These are phyloP conservation scores for Trichoderma koningii DNA, from an alignment of 2,329 filamentous ascomycete genomes.

Conservation along the genomic window DNA sequence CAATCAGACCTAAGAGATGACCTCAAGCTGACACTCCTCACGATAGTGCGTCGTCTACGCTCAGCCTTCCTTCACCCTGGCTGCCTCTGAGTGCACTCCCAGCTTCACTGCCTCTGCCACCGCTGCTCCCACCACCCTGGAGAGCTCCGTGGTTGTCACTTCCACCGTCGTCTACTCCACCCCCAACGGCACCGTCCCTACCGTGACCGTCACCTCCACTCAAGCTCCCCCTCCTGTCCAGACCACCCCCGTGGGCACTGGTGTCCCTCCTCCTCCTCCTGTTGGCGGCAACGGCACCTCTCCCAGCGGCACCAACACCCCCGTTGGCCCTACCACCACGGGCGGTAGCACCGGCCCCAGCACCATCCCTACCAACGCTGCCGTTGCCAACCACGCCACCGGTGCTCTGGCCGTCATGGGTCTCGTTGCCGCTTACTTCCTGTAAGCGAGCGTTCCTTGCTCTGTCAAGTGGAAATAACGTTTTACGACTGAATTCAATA, in stretches of 20 bases:
- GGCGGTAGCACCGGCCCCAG: slow-evolving; percentile 26
- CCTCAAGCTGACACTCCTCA: slow-evolving; percentile 13
- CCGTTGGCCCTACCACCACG: slow-evolving; percentile 19
- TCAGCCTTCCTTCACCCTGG: slow-evolving; percentile 42
- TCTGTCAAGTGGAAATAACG: slow-evolving; percentile 12
- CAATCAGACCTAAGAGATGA: background rate
- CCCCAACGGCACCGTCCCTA: background rate
- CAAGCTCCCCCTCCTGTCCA: background rate
- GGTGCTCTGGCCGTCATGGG: slow-evolving; percentile 44
- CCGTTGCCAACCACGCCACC: slow-evolving; percentile 38
- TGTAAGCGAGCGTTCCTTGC: slow-evolving; percentile 38
- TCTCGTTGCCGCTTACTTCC: slow-evolving; percentile 44
- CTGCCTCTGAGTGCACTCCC: slow-evolving; percentile 41
- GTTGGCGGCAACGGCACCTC: slow-evolving; percentile 18
- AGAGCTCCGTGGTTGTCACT: background rate
- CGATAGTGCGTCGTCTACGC: slow-evolving; percentile 49
- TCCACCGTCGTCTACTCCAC: background rate
- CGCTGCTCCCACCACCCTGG: slow-evolving; percentile 10
- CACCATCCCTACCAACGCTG: slow-evolving; percentile 36
- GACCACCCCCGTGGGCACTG: slow-evolving; percentile 5
- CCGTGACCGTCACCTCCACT: background rate
- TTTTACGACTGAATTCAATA: slow-evolving; percentile 18
- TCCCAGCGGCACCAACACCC: slow-evolving; percentile 19
- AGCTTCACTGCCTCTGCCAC: slow-evolving; percentile 30
- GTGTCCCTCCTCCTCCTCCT: slow-evolving; percentile 14